phyloP scores from a whole-genome alignment of 225 moss, liverwort and hornwort genomes.

The Physcomitrellopsis africana region DNA sequence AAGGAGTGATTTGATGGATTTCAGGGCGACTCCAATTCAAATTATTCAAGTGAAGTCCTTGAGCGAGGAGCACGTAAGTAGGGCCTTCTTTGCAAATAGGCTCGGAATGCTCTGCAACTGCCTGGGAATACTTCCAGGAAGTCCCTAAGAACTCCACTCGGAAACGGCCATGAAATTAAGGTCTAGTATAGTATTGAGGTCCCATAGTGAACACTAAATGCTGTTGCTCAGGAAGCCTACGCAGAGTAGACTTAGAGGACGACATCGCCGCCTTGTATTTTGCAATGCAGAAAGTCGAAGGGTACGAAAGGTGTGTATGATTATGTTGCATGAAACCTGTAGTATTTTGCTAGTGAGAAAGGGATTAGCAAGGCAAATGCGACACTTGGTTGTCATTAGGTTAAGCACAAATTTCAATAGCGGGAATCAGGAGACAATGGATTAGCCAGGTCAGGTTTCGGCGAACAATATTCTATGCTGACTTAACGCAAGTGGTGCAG shows the following conservation, averaged over 20 bases:
- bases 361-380: not conserved
- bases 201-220: not conserved
- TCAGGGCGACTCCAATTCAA: not conserved
- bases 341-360: not conserved
- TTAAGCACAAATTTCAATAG: conserved; percentile 22
- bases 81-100: conserved; percentile 20
- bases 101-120: conserved; percentile 23
- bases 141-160: conserved; percentile 16
- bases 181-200: not conserved
- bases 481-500: not conserved
- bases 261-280: conserved; percentile 9
- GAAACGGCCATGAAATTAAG: not conserved
- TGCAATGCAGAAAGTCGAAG: not conserved
- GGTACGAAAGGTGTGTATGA: not conserved
- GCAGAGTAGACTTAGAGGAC: not conserved
- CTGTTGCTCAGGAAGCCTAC: conserved; percentile 5
- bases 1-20: not conserved
- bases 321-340: not conserved
- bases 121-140: conserved; percentile 17
- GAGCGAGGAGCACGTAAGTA: conserved; percentile 17
- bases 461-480: not conserved
- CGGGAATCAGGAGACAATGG: not conserved
- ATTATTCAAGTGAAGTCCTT: conserved; percentile 9
- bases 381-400: not conserved
- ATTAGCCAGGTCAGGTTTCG: not conserved